Percentiles rank a stretch among this genome's conserved stretches.
phyloP scores from a whole-genome alignment of 208 protist genomes.

The Leishmania guyanensis region DNA sequence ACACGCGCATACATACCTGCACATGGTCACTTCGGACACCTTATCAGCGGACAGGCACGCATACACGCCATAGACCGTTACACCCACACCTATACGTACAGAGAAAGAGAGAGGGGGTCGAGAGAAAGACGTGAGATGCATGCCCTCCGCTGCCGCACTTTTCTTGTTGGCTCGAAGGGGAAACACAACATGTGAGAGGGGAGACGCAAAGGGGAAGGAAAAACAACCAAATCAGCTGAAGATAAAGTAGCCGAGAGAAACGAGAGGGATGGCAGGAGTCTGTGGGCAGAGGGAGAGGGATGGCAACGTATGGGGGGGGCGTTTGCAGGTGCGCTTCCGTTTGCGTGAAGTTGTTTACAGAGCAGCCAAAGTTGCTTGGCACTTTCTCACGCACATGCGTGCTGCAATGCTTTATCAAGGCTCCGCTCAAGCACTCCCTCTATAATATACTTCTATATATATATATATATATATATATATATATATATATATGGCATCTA shows the following conservation, averaged over 20 bases:
- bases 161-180: background rate
- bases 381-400: background rate
- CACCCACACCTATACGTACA: too few relatives aligned
- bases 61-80: too few relatives aligned
- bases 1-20: background rate
- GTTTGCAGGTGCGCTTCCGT: background rate
- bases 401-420: background rate
- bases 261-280: background rate
- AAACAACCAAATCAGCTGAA: background rate
- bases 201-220: background rate
- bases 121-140: background rate
- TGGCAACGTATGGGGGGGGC: background rate
- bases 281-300: background rate
- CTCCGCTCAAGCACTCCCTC: background rate
- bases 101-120: background rate
- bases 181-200: background rate
- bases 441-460: background rate
- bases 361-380: background rate
- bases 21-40: too few relatives aligned
- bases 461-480: background rate
- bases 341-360: background rate
- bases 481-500: background rate
- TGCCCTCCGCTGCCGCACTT: background rate
- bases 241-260: background rate
- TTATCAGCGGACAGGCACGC: too few relatives aligned